Percentiles rank a stretch among this genome's conserved stretches.
These are phyloP conservation scores for Pseudonitzschia multiseries DNA, from an alignment of 108 stramenopile genomes.

Conservation along the genomic window DNA sequence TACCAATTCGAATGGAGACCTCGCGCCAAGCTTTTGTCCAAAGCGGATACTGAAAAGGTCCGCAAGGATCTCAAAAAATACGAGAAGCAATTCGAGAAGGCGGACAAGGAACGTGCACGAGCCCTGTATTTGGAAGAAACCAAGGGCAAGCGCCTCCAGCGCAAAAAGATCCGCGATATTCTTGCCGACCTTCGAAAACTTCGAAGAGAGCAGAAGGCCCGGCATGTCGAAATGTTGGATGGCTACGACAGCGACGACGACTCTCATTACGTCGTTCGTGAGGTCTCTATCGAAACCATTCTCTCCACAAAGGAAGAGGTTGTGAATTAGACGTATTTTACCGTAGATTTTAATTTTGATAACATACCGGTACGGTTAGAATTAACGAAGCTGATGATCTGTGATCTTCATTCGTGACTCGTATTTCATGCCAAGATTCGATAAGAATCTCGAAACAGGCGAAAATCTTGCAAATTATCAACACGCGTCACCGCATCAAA, in stretches of 20 bases:
- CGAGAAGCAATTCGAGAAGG: slow-evolving; percentile 95
- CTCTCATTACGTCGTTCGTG: slow-evolving; percentile 55
- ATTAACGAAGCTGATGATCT: no score
- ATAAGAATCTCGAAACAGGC: not conserved
- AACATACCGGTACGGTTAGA: no score
- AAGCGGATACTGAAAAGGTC: slow-evolving; percentile 79
- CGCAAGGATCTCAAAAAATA: slow-evolving; percentile 94
- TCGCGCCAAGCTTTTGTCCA: slow-evolving; percentile 82
- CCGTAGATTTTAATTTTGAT: no score
- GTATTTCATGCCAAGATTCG: not conserved
- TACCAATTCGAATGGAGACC: slow-evolving; percentile 97
- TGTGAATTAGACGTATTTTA: slow-evolving; percentile 67
- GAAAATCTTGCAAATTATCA: not conserved
- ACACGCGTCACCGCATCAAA: not conserved
- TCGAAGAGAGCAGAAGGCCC: slow-evolving; percentile 59
- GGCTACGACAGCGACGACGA: slow-evolving; percentile 91
- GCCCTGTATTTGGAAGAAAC: slow-evolving; percentile 80
- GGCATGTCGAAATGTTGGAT: slow-evolving; percentile 61
- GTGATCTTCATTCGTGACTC: not conserved
- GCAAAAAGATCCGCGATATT: slow-evolving; percentile 65
- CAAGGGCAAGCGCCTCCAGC: slow-evolving; percentile 77
- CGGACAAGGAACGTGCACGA: slow-evolving; percentile 88
- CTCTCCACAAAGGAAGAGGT: slow-evolving; percentile 84
- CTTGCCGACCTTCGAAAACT: slow-evolving; percentile 58
- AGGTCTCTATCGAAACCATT: slow-evolving; percentile 76